Percentiles rank a stretch among this genome's conserved stretches.
phyloP scores from a whole-genome alignment of 306 rosid species.

The Senna siamea region DNA sequence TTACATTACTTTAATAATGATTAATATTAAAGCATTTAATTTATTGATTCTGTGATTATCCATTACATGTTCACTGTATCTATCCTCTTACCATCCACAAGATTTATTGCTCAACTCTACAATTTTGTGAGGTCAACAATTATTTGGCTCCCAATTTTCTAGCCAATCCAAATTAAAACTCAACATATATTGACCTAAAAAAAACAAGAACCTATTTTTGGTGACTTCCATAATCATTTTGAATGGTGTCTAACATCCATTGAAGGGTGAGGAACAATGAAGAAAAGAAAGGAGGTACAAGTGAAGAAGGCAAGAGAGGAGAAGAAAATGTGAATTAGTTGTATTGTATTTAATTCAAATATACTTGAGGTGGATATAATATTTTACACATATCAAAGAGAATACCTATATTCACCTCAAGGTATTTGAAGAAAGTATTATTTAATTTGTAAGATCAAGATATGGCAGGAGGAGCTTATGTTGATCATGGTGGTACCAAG shows the following conservation, averaged over 20 bases:
- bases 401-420: not conserved
- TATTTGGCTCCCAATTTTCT: not conserved
- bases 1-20: no score
- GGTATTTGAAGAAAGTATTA: not conserved
- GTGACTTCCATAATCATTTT: not conserved
- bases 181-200: no score
- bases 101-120: not conserved
- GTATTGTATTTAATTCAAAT: not conserved
- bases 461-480: not conserved
- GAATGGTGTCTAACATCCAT: not conserved
- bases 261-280: not conserved
- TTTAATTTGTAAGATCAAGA: no score
- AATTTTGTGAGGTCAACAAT: not conserved
- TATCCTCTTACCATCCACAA: not conserved
- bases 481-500: not conserved
- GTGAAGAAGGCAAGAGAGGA: not conserved
- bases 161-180: slow-evolving; percentile 5
- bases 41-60: no score
- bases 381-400: no score
- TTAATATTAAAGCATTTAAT: no score
- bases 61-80: no score
- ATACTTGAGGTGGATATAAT: not conserved
- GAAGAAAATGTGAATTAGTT: not conserved
- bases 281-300: not conserved
- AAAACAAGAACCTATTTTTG: not conserved